A percentile compares a stretch with the other conserved stretches of the same genome.
Conservation (phyloP, 2,329 filamentous ascomycete species). For the Colletotrichum echinochloae region DNA sequence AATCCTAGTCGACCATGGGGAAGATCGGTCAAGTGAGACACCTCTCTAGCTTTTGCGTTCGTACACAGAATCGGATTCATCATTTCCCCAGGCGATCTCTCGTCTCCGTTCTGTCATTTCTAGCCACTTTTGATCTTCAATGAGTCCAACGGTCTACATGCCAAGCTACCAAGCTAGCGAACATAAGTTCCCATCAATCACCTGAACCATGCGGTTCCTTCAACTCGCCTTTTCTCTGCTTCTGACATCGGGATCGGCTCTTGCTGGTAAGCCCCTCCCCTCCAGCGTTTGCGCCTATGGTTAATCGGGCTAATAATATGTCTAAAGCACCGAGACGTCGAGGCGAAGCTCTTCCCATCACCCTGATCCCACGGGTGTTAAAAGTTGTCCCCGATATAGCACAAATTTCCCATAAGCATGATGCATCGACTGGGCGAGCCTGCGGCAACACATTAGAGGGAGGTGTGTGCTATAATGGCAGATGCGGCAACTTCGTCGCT, state of each 20-base stretch:
- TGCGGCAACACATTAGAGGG: neutral
- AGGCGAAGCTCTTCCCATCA: constrained; percentile 21
- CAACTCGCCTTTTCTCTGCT: neutral
- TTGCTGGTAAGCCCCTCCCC: neutral
- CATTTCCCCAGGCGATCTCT: neutral
- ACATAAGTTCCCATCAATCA: too few relatives aligned
- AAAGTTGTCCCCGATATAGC: neutral
- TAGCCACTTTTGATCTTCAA: neutral
- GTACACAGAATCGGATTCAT: accelerated
- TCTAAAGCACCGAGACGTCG: constrained; percentile 2
- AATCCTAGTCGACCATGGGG: neutral
- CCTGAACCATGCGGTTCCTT: neutral
- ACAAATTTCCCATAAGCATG: neutral
- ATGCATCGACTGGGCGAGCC: constrained; percentile 18
- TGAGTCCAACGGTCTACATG: too few relatives aligned
- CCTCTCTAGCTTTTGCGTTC: neutral
- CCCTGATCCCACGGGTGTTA: constrained; percentile 2
- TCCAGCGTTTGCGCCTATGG: neutral
- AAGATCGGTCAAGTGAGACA: neutral
- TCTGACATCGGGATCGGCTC: neutral
- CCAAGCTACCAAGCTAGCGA: too few relatives aligned
- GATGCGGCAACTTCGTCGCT: constrained; percentile 34
- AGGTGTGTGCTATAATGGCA: constrained; percentile 32
- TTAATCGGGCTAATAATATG: neutral
- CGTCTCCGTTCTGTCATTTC: neutral